These are phyloP conservation scores for Metschnikowia corniflorae DNA, from an alignment of 805 yeast genomes.

Conservation along the genomic window DNA sequence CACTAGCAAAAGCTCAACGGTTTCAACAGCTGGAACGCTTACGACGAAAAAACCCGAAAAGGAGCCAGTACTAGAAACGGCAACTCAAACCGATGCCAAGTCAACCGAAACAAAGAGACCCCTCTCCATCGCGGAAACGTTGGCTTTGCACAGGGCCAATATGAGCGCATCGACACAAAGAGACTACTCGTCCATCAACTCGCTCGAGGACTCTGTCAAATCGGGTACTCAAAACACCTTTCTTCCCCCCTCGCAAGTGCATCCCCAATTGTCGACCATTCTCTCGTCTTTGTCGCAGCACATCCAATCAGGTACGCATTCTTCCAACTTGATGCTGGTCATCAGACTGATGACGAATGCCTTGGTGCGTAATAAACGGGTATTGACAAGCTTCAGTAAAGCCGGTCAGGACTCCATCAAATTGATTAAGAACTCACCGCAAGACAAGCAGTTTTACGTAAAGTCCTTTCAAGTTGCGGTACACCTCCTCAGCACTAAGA, in stretches of 20 bases:
- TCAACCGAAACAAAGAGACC: conserved; percentile 19
- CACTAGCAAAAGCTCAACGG: conserved; percentile 1
- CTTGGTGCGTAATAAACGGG: conserved; percentile 18
- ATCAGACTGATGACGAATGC: conserved; percentile 39
- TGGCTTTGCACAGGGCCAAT: conserved; percentile 50
- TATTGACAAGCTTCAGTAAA: conserved; percentile 11
- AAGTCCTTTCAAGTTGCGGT: conserved; percentile 32
- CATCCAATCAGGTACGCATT: conserved; percentile 22
- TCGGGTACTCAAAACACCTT: conserved; percentile 1
- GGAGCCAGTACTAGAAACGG: neutral
- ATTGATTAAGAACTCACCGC: conserved; percentile 17
- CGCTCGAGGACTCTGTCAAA: conserved; percentile 24
- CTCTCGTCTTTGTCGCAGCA: conserved; percentile 30
- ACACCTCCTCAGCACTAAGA: conserved; percentile 23
- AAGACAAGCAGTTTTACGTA: conserved; percentile 23
- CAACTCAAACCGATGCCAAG: neutral
- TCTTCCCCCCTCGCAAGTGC: conserved; percentile 11
- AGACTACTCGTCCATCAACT: conserved; percentile 27
- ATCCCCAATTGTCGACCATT: conserved; percentile 33
- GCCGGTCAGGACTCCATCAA: conserved; percentile 12
- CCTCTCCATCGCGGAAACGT: conserved; percentile 56
- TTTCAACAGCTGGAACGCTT: conserved; percentile 16
- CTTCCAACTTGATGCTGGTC: conserved; percentile 30
- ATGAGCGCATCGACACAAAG: conserved; percentile 32
- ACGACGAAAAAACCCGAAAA: conserved; percentile 4